Base-by-base conservation (phyloP, 176 grass and related monocot species). In the Aegilops umbellulata region DNA sequence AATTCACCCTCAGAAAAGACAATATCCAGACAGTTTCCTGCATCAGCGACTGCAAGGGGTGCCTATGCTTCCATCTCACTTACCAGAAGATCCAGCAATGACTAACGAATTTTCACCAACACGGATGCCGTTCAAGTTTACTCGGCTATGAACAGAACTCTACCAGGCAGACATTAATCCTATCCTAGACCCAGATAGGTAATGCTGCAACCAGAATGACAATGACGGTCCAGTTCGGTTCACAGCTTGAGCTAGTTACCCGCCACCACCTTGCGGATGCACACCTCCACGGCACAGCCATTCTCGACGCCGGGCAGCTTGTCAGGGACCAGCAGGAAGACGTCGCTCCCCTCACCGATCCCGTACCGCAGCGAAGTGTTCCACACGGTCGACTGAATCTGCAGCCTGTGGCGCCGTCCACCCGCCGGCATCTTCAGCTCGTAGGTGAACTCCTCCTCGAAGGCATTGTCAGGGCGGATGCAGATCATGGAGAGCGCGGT, bases 401-500 rank as follows among this genome's bases (percentile, higher is more conserved):
- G 72, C 72, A 75, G 72, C 42, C 42, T 4, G 42, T 75, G 58
- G 9, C n/a, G 42, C 4, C 42, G 39, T 75, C 72, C 42, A 51
- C 24, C 24, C 0, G 24, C 23, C 23, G 7, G 38, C 15, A 29
- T 49, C 23, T 75, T 75, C 41, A 75, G 42, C 72, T 75, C 72
- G 72, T 75, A 75, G 0, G 24, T 49, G 72, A 75, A 75, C 41
- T 75, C 72, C 42, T 49, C 10, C 24, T 49, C 25, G 15, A 14
- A 17, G 3, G 72, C 72, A 0, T 75, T 75, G 72, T 75, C 72
- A 17, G 72, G 72, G 72, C 72, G 42, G 42, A 51, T 30, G 15
- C 72, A 75, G 44, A 75, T 74, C 71, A 74, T 74, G 23, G 71
- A 74, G 13, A 74, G 71, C 4, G 71, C 71, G 44, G 71, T 74